Conservation (phyloP, 352 stramenopile genomes). For the Blastocystis sp. region DNA sequence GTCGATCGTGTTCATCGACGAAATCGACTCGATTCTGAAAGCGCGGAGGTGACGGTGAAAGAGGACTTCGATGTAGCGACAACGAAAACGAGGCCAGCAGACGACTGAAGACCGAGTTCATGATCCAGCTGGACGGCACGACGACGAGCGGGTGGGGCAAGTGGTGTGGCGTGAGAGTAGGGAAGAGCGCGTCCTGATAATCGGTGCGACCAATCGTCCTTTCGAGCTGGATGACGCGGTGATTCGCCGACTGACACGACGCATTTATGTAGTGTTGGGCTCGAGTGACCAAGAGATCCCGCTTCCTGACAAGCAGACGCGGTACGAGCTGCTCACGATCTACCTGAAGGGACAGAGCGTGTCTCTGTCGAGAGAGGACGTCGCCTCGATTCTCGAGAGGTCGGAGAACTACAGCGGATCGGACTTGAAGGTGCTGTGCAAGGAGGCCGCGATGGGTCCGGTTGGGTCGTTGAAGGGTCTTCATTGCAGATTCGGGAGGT, state of each 20-base stretch:
- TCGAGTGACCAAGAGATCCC: neutral
- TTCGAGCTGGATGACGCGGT: conserved; percentile 79
- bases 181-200: conserved; percentile 75
- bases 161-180: conserved; percentile 67
- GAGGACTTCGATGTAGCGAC: neutral
- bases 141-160: conserved; percentile 69
- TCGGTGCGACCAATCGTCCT: conserved; percentile 78
- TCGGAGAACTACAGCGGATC: conserved; percentile 5
- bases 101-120: conserved; percentile 83
- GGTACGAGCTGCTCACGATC: conserved; percentile 43
- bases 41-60: neutral
- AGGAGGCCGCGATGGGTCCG: conserved; percentile 47
- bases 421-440: conserved; percentile 55
- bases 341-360: conserved; percentile 29
- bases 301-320: conserved; percentile 25
- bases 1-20: conserved; percentile 80
- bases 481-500: conserved; percentile 16
- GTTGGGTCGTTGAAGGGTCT: neutral
- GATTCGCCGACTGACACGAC: conserved; percentile 76
- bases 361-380: conserved; percentile 9
- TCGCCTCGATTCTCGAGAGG: neutral
- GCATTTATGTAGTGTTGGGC: conserved; percentile 75
- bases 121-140: conserved; percentile 77
- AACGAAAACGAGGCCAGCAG: conserved; percentile 77
- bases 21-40: conserved; percentile 78